A percentile compares a stretch with the other conserved stretches of the same genome.
These are phyloP conservation scores for Phytophthora fragariae DNA, from an alignment of 352 stramenopile genomes.

Conservation along the genomic window DNA sequence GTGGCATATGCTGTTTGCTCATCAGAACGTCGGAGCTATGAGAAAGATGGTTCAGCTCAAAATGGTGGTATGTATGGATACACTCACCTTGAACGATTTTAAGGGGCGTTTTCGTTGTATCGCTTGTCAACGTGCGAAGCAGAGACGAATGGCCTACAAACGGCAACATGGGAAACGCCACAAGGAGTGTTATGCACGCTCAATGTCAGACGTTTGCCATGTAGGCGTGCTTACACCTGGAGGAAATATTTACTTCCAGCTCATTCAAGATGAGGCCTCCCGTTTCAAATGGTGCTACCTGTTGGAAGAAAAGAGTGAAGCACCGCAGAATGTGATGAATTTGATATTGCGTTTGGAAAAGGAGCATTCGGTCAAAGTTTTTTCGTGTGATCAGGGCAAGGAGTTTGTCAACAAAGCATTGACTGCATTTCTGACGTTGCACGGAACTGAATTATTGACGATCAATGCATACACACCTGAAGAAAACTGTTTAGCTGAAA, in stretches of 20 bases:
- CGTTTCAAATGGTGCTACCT: slow-evolving; percentile 18
- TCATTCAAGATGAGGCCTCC: slow-evolving; percentile 18
- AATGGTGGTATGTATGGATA: not conserved
- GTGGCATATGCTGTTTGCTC: too few species aligned
- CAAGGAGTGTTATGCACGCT: not conserved
- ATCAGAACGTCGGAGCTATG: too few species aligned
- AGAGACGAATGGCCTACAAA: slow-evolving; percentile 5
- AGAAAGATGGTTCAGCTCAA: slow-evolving; percentile 1
- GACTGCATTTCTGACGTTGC: not conserved
- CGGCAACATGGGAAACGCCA: not conserved
- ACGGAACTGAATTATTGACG: not conserved
- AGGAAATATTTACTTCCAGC: slow-evolving; percentile 2
- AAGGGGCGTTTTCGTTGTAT: not conserved
- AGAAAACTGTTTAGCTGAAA: too few species aligned
- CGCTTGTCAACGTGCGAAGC: not conserved
- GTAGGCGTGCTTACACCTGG: not conserved
- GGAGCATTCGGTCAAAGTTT: too few species aligned
- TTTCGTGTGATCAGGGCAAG: too few species aligned
- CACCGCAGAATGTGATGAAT: not conserved
- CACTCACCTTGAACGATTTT: not conserved
- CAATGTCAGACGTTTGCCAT: slow-evolving; percentile 3
- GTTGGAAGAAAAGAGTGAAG: slow-evolving; percentile 11
- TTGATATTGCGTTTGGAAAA: too few species aligned
- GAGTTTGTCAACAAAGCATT: not conserved
- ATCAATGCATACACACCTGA: not conserved